Evolutionary conservation across 2,329 filamentous ascomycete genomes (phyloP).

Genomic region (Aspergillus sp.): DNA sequence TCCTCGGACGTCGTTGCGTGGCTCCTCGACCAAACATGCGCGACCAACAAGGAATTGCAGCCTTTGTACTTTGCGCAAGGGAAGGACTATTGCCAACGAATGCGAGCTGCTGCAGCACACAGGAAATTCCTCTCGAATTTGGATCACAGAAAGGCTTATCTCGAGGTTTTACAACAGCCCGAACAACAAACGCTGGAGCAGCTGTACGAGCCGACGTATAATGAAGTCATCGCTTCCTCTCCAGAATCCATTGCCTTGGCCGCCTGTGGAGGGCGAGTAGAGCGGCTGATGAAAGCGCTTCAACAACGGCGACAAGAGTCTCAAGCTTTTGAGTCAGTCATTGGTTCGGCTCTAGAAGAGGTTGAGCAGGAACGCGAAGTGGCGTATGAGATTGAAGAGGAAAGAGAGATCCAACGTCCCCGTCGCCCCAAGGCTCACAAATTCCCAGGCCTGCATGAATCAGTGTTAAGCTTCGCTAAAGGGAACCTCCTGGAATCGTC

Average conservation of each 20-base stretch:
- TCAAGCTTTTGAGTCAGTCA: slow-evolving; percentile 46
- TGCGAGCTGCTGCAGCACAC: slow-evolving; percentile 49
- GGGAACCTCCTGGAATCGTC: neutral
- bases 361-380: slow-evolving; percentile 60
- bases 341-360: slow-evolving; percentile 58
- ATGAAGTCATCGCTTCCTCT: slow-evolving; percentile 4
- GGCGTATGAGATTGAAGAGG: slow-evolving; percentile 57
- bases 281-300: slow-evolving; percentile 36
- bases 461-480: slow-evolving; percentile 35
- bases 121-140: slow-evolving; percentile 41
- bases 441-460: slow-evolving; percentile 49
- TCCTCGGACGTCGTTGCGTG: slow-evolving; percentile 58
- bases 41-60: slow-evolving; percentile 58
- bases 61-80: slow-evolving; percentile 62
- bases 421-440: slow-evolving; percentile 36
- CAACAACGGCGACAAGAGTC: slow-evolving; percentile 30
- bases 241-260: slow-evolving; percentile 9
- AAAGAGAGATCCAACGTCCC: slow-evolving; percentile 56
- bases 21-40: slow-evolving; percentile 65
- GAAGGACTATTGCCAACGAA: slow-evolving; percentile 58
- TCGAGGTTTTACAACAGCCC: slow-evolving; percentile 48
- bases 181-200: slow-evolving; percentile 60
- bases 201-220: slow-evolving; percentile 51
- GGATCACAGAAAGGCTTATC: slow-evolving; percentile 39
- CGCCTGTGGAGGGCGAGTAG: slow-evolving; percentile 27